Conservation (phyloP, 1,139 yeast species). For the Geotrichum restrictum region DNA sequence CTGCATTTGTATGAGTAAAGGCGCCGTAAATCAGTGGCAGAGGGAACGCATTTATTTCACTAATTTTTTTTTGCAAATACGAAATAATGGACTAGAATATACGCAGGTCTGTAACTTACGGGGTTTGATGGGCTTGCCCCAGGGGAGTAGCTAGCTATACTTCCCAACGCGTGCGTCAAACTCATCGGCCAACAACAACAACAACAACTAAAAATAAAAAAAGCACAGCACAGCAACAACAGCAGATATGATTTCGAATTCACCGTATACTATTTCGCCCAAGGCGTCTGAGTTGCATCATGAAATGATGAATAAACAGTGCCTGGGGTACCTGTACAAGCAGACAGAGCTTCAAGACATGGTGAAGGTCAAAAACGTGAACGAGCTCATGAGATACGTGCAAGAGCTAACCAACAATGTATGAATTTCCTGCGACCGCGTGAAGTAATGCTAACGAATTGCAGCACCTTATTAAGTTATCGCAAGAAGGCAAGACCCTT, state of each 20-base stretch:
- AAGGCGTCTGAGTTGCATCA: conserved; percentile 55
- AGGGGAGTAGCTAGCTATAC: too few species aligned
- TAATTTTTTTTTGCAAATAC: too few species aligned
- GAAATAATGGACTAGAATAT: not conserved
- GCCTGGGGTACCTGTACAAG: conserved; percentile 48
- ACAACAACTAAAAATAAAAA: not conserved
- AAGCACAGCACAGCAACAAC: not conserved
- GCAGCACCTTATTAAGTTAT: conserved; percentile 60
- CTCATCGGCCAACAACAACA: not conserved
- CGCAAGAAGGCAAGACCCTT: conserved; percentile 59
- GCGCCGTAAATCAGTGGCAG: too few species aligned
- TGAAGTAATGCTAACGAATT: not conserved
- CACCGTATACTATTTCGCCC: conserved; percentile 32
- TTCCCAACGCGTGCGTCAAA: not conserved
- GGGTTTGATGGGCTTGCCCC: not conserved
- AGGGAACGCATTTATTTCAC: too few species aligned
- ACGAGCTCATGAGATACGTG: conserved; percentile 27
- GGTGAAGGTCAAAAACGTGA: conserved; percentile 21
- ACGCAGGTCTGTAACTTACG: conserved; percentile 4
- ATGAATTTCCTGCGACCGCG: not conserved
- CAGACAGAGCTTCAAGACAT: conserved; percentile 56
- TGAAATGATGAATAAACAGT: conserved; percentile 47
- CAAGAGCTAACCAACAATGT: conserved; percentile 33
- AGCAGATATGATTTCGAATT: not conserved
- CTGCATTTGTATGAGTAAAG: not conserved